Percentiles rank a stretch among this genome's conserved stretches.
phyloP scores from a whole-genome alignment of 139 green algal genomes.

The Ostreobium quekettii region DNA sequence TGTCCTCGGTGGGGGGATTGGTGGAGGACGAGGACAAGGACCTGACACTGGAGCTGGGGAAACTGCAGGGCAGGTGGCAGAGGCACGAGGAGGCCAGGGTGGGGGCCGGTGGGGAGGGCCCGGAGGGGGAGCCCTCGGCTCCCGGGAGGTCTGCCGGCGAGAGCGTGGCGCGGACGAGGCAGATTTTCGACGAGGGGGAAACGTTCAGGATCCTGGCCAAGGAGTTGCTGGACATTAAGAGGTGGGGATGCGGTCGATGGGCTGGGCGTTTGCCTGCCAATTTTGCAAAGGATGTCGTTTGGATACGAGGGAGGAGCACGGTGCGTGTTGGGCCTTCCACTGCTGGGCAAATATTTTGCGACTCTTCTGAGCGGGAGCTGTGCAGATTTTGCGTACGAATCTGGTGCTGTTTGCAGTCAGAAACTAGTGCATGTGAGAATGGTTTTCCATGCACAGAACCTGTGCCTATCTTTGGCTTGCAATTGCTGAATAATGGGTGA shows the following conservation, averaged over 20 bases:
- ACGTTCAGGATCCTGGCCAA: conserved; percentile 48
- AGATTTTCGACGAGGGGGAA: conserved; percentile 27
- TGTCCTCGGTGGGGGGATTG: too few relatives aligned
- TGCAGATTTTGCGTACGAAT: not conserved
- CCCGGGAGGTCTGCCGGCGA: not conserved
- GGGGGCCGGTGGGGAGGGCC: not conserved
- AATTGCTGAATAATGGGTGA: too few relatives aligned
- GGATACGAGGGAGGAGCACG: not conserved
- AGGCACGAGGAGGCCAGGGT: not conserved
- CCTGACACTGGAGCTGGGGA: conserved; percentile 1
- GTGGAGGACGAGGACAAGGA: conserved; percentile 19
- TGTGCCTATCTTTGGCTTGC: too few relatives aligned
- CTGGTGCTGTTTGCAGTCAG: conserved; percentile 3
- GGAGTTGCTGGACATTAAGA: conserved; percentile 54
- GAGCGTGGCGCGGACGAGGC: conserved; percentile 12
- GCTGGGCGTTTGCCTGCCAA: not conserved
- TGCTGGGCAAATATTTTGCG: not conserved
- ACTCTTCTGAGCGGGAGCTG: not conserved
- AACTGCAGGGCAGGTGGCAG: conserved; percentile 7
- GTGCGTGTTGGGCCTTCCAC: not conserved
- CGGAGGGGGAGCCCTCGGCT: not conserved
- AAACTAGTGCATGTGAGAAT: conserved; percentile 3
- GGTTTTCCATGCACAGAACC: too few relatives aligned
- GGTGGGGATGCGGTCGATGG: conserved; percentile 19
- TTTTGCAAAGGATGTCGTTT: not conserved